A percentile compares a stretch with the other conserved stretches of the same genome.
phyloP scores from a whole-genome alignment of 139 green algal species.

The Chlamydomonas incerta region DNA sequence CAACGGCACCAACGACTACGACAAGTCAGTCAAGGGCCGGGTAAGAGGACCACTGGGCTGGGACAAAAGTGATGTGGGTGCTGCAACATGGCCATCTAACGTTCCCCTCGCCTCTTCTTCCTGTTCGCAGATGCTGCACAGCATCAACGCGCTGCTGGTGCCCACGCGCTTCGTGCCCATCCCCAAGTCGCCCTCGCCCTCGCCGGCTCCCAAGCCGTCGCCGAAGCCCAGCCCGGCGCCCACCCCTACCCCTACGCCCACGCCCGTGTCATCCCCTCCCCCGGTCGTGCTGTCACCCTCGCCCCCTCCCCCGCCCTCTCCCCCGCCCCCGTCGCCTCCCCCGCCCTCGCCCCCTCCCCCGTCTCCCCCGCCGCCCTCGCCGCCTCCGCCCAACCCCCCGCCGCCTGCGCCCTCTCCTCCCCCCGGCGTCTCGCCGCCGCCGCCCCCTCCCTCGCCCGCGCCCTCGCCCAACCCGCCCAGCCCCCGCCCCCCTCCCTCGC shows the following conservation, averaged over 20 bases:
- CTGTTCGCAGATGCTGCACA: not conserved
- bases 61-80: too few relatives aligned
- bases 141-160: not conserved
- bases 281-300: not conserved
- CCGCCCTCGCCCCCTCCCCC: conserved; percentile 1
- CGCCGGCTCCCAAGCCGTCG: not conserved
- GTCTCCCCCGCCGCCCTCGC: not conserved
- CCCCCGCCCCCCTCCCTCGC: conserved; percentile 1
- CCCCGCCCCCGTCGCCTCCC: not conserved
- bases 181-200: not conserved
- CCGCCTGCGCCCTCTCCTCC: not conserved
- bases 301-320: not conserved
- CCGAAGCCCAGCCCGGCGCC: too few relatives aligned
- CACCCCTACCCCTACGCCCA: not conserved
- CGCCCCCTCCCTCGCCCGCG: not conserved
- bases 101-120: too few relatives aligned
- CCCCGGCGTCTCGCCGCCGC: not conserved
- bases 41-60: not conserved
- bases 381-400: not conserved
- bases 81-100: too few relatives aligned
- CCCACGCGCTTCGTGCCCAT: not conserved
- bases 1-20: not conserved
- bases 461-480: not conserved
- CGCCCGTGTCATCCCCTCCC: not conserved
- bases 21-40: conserved; percentile 9